Percentiles rank a stretch among this genome's conserved stretches.
Evolutionary conservation across 306 rosid genomes (phyloP).

Genomic region (Nissolia schottii): DNA sequence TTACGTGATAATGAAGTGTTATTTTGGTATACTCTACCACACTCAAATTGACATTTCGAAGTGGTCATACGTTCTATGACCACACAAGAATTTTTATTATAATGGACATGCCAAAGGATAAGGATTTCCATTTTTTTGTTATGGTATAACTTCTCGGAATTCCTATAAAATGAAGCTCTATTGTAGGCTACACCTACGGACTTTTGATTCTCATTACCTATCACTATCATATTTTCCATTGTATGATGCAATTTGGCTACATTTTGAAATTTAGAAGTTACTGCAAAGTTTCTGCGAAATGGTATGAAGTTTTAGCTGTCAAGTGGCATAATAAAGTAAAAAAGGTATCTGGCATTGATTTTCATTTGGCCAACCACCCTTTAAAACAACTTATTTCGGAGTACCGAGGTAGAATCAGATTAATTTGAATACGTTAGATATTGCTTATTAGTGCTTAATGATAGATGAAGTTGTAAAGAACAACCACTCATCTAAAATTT

Average conservation of each 20-base stretch:
- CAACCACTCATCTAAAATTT: background rate
- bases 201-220: background rate
- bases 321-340: background rate
- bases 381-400: background rate
- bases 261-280: background rate
- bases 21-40: too few species aligned
- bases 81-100: too few species aligned
- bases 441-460: background rate
- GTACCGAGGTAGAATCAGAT: background rate
- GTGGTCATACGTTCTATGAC: too few species aligned
- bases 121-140: too few species aligned
- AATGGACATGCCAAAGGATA: too few species aligned
- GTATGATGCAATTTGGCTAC: background rate
- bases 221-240: background rate
- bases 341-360: background rate
- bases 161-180: background rate
- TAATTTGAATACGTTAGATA: slow-evolving; percentile 3
- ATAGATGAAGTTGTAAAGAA: background rate
- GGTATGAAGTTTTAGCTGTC: background rate
- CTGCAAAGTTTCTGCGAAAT: background rate
- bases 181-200: background rate
- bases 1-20: too few species aligned
- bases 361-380: background rate
- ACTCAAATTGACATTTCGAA: too few species aligned
- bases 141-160: background rate